Base-by-base conservation (phyloP, 1,139 yeast species). In the Zygosaccharomyces sapae region DNA sequence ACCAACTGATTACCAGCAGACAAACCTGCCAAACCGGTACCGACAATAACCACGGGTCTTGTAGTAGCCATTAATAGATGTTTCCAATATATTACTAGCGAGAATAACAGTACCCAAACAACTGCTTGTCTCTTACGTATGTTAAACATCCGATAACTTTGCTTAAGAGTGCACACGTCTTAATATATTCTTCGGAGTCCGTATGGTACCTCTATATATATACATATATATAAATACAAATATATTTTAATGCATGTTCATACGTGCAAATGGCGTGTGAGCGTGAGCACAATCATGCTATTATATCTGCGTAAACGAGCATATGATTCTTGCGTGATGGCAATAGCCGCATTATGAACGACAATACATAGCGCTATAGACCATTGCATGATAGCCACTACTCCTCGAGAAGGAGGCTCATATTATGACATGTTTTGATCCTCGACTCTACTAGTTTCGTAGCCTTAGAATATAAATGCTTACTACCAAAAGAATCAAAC, bases 11-110 rank as follows among this genome's bases (percentile, higher is more conserved):
- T 86, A 0, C 88, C 84, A 2, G 90, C 82, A n/a, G 86, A 74
- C 27, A 86, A 70, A 1, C 95, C 95, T 3, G 95, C 88, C 41
- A 86, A 70, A 0, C 95, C 95, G 2, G 90, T 84, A 1, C 95
- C 95, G 25, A 86, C 85, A 30, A 86, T 73, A 16, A 86, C 78
- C 12, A 84, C 71, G 4, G 72, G 71, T 38, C 41, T 25, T 34
- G 44, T 44, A 24, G 47, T 29, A n/a, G 46, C 29, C 52, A 49
- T 49, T 39, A 43, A 29, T 13, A 36, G 5, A 18, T 29, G 19
- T 27, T 27, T 38, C 24, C 18, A 29, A 10, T 38, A 38, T 10
- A 27, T 10, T 3, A 38, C 27, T 10, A 29, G 6, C 16, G 33
- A 25, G 29, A 29, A 18, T 13, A 30, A 27, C 18, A 38, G 31